These are phyloP conservation scores for Hymenoscyphus albidus DNA, from an alignment of 2,329 filamentous ascomycete genomes.

Conservation along the genomic window DNA sequence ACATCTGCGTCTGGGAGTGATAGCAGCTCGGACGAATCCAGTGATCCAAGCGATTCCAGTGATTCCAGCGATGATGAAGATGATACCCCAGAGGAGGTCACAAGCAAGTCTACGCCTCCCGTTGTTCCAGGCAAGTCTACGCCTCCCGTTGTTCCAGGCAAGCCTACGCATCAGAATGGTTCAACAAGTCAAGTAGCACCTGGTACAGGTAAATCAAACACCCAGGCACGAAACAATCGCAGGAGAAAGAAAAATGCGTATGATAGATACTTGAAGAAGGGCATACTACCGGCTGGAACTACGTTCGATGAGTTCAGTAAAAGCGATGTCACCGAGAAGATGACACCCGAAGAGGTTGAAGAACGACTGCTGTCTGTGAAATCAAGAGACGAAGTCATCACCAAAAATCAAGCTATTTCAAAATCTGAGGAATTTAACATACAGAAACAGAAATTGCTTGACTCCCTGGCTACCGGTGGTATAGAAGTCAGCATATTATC, in stretches of 20 bases:
- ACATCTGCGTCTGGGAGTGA: conserved; percentile 17
- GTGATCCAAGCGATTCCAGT: conserved; percentile 19
- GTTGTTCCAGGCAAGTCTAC: conserved; percentile 29
- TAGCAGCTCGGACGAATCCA: conserved; percentile 8
- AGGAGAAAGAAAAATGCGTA: conserved; percentile 48
- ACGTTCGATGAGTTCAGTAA: conserved; percentile 45
- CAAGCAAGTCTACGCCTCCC: conserved; percentile 33
- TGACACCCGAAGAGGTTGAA: conserved; percentile 24
- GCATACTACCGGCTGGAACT: conserved; percentile 47
- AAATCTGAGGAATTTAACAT: conserved; percentile 43
- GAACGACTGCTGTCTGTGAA: conserved; percentile 25
- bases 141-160: conserved; percentile 26
- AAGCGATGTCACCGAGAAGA: conserved; percentile 32
- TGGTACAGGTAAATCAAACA: conserved; percentile 46
- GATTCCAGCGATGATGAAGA: conserved; percentile 39
- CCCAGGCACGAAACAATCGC: conserved; percentile 53
- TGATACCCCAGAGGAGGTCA: conserved; percentile 38
- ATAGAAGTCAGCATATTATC: conserved; percentile 44
- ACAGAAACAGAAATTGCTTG: conserved; percentile 48
- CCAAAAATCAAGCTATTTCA: conserved; percentile 1
- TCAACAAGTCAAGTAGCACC: conserved; percentile 34
- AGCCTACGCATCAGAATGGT: conserved; percentile 13
- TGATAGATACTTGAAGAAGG: conserved; percentile 49
- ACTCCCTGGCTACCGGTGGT: conserved; percentile 48
- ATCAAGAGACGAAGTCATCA: conserved; percentile 9